Conservation (phyloP, 306 rosid genomes). For the Canavalia gladiata region DNA sequence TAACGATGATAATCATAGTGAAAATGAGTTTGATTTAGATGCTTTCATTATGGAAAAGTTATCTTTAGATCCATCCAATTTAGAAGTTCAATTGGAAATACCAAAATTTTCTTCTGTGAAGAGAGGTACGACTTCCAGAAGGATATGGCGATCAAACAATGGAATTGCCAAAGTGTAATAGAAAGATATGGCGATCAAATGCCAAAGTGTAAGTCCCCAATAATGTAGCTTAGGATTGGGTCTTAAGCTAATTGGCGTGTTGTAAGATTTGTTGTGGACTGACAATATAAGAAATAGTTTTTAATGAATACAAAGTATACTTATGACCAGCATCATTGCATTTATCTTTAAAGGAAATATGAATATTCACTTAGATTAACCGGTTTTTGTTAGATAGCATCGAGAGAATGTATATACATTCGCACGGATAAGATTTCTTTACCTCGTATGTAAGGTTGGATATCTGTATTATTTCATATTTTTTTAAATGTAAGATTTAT, state of each 20-base stretch:
- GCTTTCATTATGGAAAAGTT: conserved; percentile 68
- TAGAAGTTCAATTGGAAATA: conserved; percentile 67
- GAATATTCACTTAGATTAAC: too few relatives aligned
- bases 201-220: conserved; percentile 38
- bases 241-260: conserved; percentile 35
- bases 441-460: too few relatives aligned
- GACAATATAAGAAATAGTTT: conserved; percentile 16
- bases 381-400: too few relatives aligned
- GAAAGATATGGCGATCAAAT: conserved; percentile 62
- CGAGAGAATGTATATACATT: too few relatives aligned
- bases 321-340: conserved; percentile 25
- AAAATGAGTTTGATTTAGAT: conserved; percentile 73
- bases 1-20: conserved; percentile 47
- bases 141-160: conserved; percentile 56
- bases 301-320: conserved; percentile 31
- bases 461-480: too few relatives aligned
- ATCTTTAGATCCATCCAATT: conserved; percentile 71
- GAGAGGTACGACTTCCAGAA: conserved; percentile 57
- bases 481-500: too few relatives aligned
- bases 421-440: too few relatives aligned
- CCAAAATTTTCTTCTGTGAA: conserved; percentile 47
- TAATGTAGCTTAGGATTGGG: conserved; percentile 46
- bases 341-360: neutral
- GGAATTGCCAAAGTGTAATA: conserved; percentile 43
- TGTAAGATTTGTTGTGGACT: conserved; percentile 35